Percentiles rank a stretch among this genome's conserved stretches.
phyloP scores from a whole-genome alignment of 129 eudicot species.

The Tanacetum coccineum region DNA sequence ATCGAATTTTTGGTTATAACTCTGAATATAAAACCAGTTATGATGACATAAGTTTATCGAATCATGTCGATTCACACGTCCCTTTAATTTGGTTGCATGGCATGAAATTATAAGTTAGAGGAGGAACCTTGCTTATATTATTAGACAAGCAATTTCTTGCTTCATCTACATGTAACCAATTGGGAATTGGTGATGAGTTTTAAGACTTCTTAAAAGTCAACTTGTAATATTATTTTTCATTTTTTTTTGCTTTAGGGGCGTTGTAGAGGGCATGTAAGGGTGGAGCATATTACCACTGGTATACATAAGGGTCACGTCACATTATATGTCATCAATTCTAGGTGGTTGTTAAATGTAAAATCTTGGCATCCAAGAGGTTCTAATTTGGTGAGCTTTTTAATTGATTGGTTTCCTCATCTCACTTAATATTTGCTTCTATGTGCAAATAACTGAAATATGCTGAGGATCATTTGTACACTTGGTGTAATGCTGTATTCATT shows the following conservation, averaged over 20 bases:
- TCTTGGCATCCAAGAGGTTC: slow-evolving; percentile 14
- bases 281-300: slow-evolving; percentile 16
- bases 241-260: neutral
- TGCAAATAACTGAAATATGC: slow-evolving; percentile 25
- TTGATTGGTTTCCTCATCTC: slow-evolving; percentile 26
- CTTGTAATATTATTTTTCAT: neutral
- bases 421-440: slow-evolving; percentile 13
- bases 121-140: slow-evolving; percentile 8
- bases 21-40: slow-evolving; percentile 17
- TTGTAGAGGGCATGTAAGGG: neutral
- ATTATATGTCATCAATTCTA: slow-evolving; percentile 3
- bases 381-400: neutral
- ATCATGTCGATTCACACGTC: slow-evolving; percentile 14
- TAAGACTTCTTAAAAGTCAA: slow-evolving; percentile 3
- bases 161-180: neutral
- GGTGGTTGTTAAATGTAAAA: neutral
- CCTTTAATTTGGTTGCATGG: slow-evolving; percentile 10
- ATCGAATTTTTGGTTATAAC: slow-evolving; percentile 24
- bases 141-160: slow-evolving; percentile 1
- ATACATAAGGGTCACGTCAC: slow-evolving; percentile 17
- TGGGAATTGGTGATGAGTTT: neutral
- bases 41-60: slow-evolving; percentile 26
- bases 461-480: slow-evolving; percentile 31
- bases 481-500: slow-evolving; percentile 33
- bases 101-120: slow-evolving; percentile 13